Base-by-base conservation (phyloP, 768 basidiomycete genomes). In the Neoboletus magnificus region DNA sequence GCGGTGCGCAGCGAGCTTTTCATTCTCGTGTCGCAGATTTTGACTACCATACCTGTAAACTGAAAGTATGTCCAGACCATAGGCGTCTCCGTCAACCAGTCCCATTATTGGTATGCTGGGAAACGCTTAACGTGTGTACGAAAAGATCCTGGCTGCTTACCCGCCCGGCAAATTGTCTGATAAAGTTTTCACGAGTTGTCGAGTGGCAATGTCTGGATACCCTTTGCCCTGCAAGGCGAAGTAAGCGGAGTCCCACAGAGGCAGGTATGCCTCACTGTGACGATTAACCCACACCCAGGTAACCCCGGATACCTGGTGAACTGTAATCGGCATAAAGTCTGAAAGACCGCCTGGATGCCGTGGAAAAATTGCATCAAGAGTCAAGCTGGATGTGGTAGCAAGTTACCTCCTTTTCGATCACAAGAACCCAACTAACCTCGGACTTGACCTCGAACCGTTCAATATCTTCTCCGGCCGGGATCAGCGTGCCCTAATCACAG, bases 121-220 rank as follows among this genome's bases (percentile, higher is more conserved):
- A 50, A 18, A 44, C 32, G 27, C 55, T 39, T 40, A 54, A 52
- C 48, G 9, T 49, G 37, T 22, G 9, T 25, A 30, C 7, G 43
- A 35, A n/a, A n/a, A 8, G 40, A 32, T 39, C 9, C 12, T 22
- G 20, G n/a, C 5, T 23, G 6, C 74, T 61, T 67, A 91, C 93
- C 72, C 73, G 40, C 70, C 43, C 3, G 87, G 86, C 20, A 93
- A 78, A 33, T 81, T 79, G 37, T 85, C 79, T 1, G 87, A 80
- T 3, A 98, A 76, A 0, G 80, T 82, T 54, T 84, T 84, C 43
- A 95, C 82, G 8, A 98, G 78, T 60, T 95, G 86, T 8, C 93
- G 81, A 1, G 97, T 96, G 3, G 93, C 88, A 5, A 97, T 72
- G 66, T 99, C 97, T 0, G 97, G 97, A 71, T 96, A 98, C 3